These are phyloP conservation scores for Moricandia moricandioides DNA, from an alignment of 345 rosid genomes.

Conservation along the genomic window DNA sequence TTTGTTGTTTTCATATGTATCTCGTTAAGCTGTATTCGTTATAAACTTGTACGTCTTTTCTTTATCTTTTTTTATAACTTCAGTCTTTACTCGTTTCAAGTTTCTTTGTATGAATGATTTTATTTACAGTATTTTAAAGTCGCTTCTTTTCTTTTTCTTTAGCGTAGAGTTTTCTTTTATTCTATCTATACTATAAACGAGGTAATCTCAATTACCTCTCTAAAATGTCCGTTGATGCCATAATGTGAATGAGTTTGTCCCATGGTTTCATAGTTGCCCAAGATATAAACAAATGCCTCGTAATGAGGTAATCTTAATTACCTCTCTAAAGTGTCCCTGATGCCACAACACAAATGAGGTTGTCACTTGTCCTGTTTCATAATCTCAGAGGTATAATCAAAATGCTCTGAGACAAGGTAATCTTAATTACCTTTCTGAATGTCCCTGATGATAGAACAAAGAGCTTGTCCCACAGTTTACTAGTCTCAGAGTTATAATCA, in stretches of 20 bases:
- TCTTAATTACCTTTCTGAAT: no score
- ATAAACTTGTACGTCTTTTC: not conserved
- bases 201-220: not conserved
- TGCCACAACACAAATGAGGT: not conserved
- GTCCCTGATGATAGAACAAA: not conserved
- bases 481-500: not conserved
- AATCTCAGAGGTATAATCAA: no score
- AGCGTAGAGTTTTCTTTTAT: not conserved
- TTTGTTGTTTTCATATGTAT: not conserved
- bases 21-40: no score
- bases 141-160: not conserved
- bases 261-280: not conserved
- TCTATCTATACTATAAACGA: not conserved
- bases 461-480: not conserved
- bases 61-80: no score
- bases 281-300: not conserved
- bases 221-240: not conserved
- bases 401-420: no score
- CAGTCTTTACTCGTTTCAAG: not conserved
- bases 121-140: not conserved
- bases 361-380: not conserved
- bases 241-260: not conserved
- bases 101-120: not conserved
- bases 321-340: not conserved
- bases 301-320: not conserved